Conservation (phyloP, 768 basidiomycete genomes). For the Rhizopogon sp. region DNA sequence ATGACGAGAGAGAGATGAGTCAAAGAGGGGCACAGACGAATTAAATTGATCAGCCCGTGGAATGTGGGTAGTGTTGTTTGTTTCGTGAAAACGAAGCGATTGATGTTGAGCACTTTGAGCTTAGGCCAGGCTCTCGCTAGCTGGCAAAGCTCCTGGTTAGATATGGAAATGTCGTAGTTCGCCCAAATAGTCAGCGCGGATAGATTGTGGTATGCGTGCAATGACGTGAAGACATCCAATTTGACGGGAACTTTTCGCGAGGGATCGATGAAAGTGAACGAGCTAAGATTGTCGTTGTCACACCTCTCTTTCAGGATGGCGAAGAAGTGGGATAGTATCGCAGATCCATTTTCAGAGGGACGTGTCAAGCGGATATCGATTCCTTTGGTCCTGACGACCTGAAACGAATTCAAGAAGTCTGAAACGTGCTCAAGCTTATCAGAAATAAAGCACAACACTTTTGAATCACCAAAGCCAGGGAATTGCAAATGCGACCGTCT, state of each 20-base stretch:
- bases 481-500: not conserved
- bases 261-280: not conserved
- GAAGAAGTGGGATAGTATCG: not conserved
- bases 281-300: not conserved
- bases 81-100: conserved; percentile 11
- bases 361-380: not conserved
- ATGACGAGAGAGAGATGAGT: conserved; percentile 18
- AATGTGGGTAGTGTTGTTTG: conserved; percentile 15
- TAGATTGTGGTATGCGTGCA: no score
- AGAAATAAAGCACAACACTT: not conserved
- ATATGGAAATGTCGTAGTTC: no score
- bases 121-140: conserved; percentile 17
- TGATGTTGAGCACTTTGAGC: conserved; percentile 14
- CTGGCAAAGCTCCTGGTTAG: conserved; percentile 1
- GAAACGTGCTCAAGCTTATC: not conserved
- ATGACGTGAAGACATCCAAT: not conserved
- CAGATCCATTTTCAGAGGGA: not conserved
- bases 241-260: not conserved
- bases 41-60: conserved; percentile 9
- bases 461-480: not conserved
- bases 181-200: no score
- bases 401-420: not conserved
- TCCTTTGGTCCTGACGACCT: not conserved
- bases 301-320: not conserved
- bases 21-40: conserved; percentile 10